Percentiles rank a stretch among this genome's conserved stretches.
These are phyloP conservation scores for Linderniella brevidens DNA, from an alignment of 257 asterid species.

Conservation along the genomic window DNA sequence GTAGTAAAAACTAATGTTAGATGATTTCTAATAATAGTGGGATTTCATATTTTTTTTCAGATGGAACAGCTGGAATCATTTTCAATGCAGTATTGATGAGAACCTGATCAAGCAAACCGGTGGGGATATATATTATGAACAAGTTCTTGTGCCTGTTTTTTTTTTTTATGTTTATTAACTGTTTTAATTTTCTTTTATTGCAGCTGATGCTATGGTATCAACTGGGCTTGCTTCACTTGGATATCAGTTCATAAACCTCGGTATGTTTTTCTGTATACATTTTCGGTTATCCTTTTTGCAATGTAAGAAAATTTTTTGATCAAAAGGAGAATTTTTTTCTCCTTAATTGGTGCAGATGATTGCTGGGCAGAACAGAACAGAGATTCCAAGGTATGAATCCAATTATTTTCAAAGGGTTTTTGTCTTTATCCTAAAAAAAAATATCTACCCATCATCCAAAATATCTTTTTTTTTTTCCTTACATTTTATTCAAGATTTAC, in stretches of 20 bases:
- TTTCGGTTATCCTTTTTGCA: background rate
- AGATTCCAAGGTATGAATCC: conserved; percentile 41
- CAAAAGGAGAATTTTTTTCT: background rate
- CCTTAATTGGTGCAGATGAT: conserved; percentile 38
- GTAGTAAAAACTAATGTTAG: background rate
- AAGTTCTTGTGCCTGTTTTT: background rate
- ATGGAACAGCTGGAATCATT: conserved; percentile 99
- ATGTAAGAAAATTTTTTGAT: background rate
- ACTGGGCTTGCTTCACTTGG: conserved; percentile 62
- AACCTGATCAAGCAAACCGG: conserved; percentile 62
- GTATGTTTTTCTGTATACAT: conserved; percentile 12
- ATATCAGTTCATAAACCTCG: conserved; percentile 50
- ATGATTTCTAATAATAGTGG: background rate
- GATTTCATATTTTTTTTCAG: conserved; percentile 16
- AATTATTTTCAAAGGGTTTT: no score
- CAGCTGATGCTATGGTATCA: conserved; percentile 79
- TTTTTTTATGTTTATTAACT: background rate
- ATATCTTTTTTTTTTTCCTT: no score
- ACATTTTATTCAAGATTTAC: background rate
- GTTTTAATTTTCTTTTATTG: background rate
- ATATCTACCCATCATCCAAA: no score
- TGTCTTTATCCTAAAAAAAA: no score
- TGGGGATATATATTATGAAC: conserved; percentile 7
- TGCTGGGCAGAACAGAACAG: conserved; percentile 84
- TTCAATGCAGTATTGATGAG: conserved; percentile 56